A percentile compares a stretch with the other conserved stretches of the same genome.
phyloP scores from a whole-genome alignment of 352 stramenopile genomes.

The Globisporangium mamillatum region DNA sequence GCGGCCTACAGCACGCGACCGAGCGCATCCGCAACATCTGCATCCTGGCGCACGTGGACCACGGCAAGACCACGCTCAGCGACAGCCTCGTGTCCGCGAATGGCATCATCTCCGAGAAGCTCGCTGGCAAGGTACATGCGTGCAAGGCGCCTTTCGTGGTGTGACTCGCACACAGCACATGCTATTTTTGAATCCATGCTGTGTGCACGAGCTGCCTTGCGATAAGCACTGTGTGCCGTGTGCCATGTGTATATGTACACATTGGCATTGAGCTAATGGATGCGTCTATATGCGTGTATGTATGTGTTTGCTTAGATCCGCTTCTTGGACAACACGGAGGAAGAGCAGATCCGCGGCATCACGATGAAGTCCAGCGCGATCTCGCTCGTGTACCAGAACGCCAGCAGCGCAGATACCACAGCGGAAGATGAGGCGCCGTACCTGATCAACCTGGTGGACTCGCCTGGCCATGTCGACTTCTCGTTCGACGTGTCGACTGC shows the following conservation, averaged over 20 bases:
- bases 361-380: slow-evolving; percentile 97
- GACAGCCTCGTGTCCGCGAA: slow-evolving; percentile 96
- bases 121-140: slow-evolving; percentile 90
- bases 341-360: slow-evolving; percentile 95
- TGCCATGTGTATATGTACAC: background rate
- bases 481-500: slow-evolving; percentile 94
- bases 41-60: slow-evolving; percentile 95
- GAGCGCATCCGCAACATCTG: slow-evolving; percentile 93
- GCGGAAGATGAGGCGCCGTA: slow-evolving; percentile 48
- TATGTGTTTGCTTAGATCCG: slow-evolving; percentile 51
- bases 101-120: slow-evolving; percentile 96
- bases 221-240: background rate
- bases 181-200: background rate
- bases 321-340: slow-evolving; percentile 94
- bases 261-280: background rate
- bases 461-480: slow-evolving; percentile 95
- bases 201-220: background rate
- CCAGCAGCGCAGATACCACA: slow-evolving; percentile 12
- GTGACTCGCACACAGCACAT: background rate
- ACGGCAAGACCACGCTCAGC: slow-evolving; percentile 91
- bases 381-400: slow-evolving; percentile 87
- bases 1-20: slow-evolving; percentile 61
- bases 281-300: background rate
- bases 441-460: slow-evolving; percentile 96
- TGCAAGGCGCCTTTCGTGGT: background rate